Evolutionary conservation across 2,329 filamentous ascomycete genomes (phyloP).

Genomic region (Aphanocladium album): DNA sequence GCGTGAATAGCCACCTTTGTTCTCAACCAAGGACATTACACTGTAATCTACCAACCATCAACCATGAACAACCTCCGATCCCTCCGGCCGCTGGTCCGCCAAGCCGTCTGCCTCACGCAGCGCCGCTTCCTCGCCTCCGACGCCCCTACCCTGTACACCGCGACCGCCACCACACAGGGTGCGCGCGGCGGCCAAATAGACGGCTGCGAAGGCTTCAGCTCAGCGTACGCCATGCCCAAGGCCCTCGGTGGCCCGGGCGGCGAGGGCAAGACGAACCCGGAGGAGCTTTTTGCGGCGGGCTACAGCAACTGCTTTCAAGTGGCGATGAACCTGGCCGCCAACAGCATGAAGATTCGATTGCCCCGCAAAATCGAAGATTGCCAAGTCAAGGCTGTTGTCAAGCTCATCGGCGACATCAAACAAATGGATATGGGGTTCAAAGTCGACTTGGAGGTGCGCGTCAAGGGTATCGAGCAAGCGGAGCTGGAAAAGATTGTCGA

Average conservation of each 20-base stretch:
- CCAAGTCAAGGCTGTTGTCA: neutral
- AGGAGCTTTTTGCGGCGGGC: conserved; percentile 2
- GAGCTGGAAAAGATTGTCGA: neutral
- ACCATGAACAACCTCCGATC: neutral
- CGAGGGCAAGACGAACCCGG: neutral
- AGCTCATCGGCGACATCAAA: neutral
- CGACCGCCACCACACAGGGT: neutral
- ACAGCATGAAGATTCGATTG: neutral
- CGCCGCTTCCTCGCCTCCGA: conserved; percentile 1
- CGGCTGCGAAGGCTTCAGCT: neutral
- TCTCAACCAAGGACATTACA: too few species aligned
- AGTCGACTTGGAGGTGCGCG: conserved; percentile 3
- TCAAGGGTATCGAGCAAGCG: neutral
- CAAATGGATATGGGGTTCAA: conserved; percentile 2
- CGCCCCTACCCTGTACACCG: conserved; percentile 5
- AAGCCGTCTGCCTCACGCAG: neutral
- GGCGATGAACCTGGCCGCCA: conserved; percentile 7
- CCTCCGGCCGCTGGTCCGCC: neutral
- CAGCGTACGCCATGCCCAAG: neutral
- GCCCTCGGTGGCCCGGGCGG: conserved; percentile 1
- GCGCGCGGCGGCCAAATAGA: conserved; percentile 1
- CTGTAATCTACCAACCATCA: neutral
- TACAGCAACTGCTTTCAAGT: conserved; percentile 9
- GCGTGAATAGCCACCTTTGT: too few species aligned
- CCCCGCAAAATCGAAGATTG: neutral